A percentile compares a stretch with the other conserved stretches of the same genome.
phyloP scores from a whole-genome alignment of 257 asterid genomes.

The Misopates orontium region DNA sequence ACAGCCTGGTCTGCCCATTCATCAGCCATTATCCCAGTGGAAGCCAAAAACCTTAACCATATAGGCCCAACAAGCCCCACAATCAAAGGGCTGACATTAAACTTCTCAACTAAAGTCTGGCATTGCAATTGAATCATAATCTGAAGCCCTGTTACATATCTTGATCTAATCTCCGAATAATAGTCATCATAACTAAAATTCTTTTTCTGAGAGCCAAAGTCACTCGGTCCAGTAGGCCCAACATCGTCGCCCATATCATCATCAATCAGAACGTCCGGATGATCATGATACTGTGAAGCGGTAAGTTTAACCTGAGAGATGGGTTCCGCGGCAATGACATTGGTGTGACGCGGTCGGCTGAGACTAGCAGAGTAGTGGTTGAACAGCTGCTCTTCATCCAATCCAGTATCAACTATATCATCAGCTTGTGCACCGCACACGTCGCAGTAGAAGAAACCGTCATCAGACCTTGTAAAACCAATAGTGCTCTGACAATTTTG shows the following conservation, averaged over 20 bases:
- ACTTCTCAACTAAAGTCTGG: constrained; percentile 70
- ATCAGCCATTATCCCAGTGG: constrained; percentile 53
- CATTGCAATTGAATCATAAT: constrained; percentile 77
- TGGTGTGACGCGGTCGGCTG: constrained; percentile 35
- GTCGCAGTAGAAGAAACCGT: constrained; percentile 59
- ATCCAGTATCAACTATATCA: constrained; percentile 47
- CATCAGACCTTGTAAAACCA: constrained; percentile 44
- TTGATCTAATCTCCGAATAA: constrained; percentile 51
- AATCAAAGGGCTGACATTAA: constrained; percentile 61
- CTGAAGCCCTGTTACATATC: constrained; percentile 69
- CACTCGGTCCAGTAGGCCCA: constrained; percentile 56
- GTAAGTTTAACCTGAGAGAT: background rate
- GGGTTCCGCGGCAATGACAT: constrained; percentile 36
- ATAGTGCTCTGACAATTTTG: constrained; percentile 41
- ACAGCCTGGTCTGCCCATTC: constrained; percentile 70
- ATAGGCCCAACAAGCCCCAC: constrained; percentile 62
- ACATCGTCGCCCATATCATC: constrained; percentile 32
- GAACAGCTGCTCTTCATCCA: constrained; percentile 47
- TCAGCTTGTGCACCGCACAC: constrained; percentile 59
- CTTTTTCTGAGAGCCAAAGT: constrained; percentile 47
- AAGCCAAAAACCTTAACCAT: constrained; percentile 69
- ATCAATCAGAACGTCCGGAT: too few species aligned
- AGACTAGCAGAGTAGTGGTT: background rate
- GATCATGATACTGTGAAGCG: too few species aligned
- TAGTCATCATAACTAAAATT: constrained; percentile 45